Evolutionary conservation across 164 flowering plant species (phyloP).

Genomic region (Magnolia sinica): DNA sequence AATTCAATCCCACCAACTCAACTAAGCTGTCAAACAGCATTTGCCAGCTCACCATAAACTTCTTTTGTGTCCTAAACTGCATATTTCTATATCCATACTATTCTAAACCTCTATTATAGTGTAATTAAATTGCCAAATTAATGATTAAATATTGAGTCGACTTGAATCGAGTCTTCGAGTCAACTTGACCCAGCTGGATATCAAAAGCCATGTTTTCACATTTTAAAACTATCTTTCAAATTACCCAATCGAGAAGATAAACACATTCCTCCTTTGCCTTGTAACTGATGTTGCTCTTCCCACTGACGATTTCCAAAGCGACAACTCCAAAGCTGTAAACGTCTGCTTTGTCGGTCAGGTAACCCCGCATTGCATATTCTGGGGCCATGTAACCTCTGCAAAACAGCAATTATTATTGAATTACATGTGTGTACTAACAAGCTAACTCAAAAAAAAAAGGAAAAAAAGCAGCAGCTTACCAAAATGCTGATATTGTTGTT

Average conservation of each 20-base stretch:
- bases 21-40: too few species aligned
- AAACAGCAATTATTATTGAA: neutral
- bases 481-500: neutral
- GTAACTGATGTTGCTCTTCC: slow-evolving; percentile 35
- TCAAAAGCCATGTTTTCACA: too few species aligned
- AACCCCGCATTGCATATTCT: slow-evolving; percentile 59
- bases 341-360: slow-evolving; percentile 53
- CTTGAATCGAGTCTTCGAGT: too few species aligned
- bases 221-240: neutral
- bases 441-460: too few species aligned
- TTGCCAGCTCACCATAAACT: too few species aligned
- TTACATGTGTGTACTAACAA: too few species aligned
- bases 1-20: too few species aligned
- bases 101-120: slow-evolving; percentile 41
- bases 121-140: slow-evolving; percentile 39
- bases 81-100: too few species aligned
- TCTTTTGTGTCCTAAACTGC: too few species aligned
- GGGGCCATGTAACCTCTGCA: slow-evolving; percentile 74
- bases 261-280: slow-evolving; percentile 24
- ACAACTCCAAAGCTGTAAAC: slow-evolving; percentile 67
- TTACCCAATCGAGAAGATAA: slow-evolving; percentile 59
- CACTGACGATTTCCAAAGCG: slow-evolving; percentile 50
- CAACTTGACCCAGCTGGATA: too few species aligned
- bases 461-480: too few species aligned
- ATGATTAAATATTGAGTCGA: too few species aligned